Percentiles rank a stretch among this genome's conserved stretches.
Conservation (phyloP, 129 eudicot species). For the Artemisia tridentata region DNA sequence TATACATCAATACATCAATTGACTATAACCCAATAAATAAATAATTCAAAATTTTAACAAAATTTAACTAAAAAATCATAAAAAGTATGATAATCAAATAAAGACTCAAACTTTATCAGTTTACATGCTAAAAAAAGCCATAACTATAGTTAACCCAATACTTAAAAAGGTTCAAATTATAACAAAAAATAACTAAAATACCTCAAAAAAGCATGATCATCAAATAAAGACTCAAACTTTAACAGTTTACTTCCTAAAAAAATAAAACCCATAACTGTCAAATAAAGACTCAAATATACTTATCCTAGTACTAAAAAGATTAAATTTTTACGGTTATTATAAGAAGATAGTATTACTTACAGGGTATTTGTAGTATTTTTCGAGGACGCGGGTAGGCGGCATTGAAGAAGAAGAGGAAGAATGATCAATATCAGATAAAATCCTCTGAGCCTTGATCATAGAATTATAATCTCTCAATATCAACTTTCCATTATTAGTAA, state of each 20-base stretch:
- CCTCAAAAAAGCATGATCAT: no score
- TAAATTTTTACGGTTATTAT: background rate
- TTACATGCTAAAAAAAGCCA: no score
- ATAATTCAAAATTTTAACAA: no score
- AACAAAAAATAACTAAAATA: background rate
- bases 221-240: background rate
- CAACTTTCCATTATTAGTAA: background rate
- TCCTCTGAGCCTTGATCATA: slow-evolving; percentile 36
- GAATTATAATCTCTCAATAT: slow-evolving; percentile 22
- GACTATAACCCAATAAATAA: background rate
- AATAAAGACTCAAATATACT: background rate
- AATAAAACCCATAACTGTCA: background rate
- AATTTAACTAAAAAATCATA: no score
- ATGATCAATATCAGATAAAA: slow-evolving; percentile 32
- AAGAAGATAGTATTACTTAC: background rate
- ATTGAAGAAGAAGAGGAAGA: background rate
- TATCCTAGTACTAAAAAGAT: background rate
- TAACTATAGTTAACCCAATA: background rate
- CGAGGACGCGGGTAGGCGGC: slow-evolving; percentile 37
- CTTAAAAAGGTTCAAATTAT: background rate
- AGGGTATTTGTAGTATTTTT: slow-evolving; percentile 36
- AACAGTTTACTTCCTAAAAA: background rate
- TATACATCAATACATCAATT: background rate
- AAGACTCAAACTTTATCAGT: no score
- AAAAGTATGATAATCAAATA: no score